Percentiles rank a stretch among this genome's conserved stretches.
These are phyloP conservation scores for Ceratobasidium sp. DNA, from an alignment of 1,284 basidiomycete genomes.

Conservation along the genomic window DNA sequence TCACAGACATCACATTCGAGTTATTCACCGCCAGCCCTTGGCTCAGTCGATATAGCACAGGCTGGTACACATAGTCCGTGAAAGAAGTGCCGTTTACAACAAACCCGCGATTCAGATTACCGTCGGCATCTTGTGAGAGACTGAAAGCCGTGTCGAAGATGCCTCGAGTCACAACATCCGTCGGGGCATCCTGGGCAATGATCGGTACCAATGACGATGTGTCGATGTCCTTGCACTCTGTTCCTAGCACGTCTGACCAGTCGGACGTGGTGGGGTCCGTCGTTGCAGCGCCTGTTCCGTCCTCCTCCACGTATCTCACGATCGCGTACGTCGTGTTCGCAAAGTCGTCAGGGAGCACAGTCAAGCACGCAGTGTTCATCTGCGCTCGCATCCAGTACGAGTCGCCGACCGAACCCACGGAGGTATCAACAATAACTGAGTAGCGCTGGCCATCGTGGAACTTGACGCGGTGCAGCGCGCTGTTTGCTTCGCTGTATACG, in stretches of 20 bases:
- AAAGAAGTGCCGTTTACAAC: conserved; percentile 47
- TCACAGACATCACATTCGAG: conserved; percentile 43
- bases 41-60: conserved; percentile 46
- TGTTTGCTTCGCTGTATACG: conserved; percentile 9
- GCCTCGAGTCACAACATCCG: conserved; percentile 37
- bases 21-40: conserved; percentile 43
- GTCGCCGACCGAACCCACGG: conserved; percentile 44
- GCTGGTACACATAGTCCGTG: conserved; percentile 48
- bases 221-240: conserved; percentile 45
- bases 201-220: conserved; percentile 45
- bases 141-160: conserved; percentile 44
- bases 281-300: neutral
- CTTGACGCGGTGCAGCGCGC: conserved; percentile 24
- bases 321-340: conserved; percentile 40
- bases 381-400: conserved; percentile 48
- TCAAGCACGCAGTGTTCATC: conserved; percentile 43
- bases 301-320: conserved; percentile 44
- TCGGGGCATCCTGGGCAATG: conserved; percentile 43
- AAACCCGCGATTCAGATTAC: conserved; percentile 14
- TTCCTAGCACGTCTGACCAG: conserved; percentile 43
- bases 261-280: conserved; percentile 40
- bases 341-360: neutral
- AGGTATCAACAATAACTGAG: conserved; percentile 48
- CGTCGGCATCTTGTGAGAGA: conserved; percentile 41
- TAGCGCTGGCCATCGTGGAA: conserved; percentile 47